Evolutionary conservation across 2,329 filamentous ascomycete genomes (phyloP).

Genomic region (Aspergillus caelatus): DNA sequence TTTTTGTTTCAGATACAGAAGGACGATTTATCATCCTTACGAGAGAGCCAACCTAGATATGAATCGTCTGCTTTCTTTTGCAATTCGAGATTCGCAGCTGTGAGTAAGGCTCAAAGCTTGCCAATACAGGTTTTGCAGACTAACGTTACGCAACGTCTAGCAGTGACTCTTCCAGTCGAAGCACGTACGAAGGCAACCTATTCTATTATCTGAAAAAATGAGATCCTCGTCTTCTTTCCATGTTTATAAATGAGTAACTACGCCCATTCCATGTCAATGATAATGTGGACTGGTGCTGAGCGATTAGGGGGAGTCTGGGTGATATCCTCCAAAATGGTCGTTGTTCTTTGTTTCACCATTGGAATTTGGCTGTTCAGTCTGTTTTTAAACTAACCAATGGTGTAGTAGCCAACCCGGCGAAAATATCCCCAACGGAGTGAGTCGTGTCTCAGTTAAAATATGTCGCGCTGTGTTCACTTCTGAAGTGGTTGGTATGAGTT

Average conservation of each 20-base stretch:
- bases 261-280: background rate
- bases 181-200: background rate
- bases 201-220: background rate
- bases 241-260: background rate
- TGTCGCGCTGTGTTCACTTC: background rate
- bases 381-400: background rate
- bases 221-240: background rate
- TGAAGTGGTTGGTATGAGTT: no score
- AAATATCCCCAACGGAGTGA: background rate
- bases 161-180: background rate
- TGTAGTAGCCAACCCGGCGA: background rate
- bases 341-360: background rate
- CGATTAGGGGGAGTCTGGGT: background rate
- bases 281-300: no score
- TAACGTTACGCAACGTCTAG: background rate
- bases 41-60: background rate
- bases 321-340: background rate
- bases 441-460: background rate
- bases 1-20: background rate
- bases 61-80: background rate
- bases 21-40: no score
- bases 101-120: background rate
- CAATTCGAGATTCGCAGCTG: background rate
- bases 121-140: background rate
- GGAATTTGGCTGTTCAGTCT: background rate